These are phyloP conservation scores for Cladosporium sp. DNA, from an alignment of 2,329 filamentous ascomycete species.

Conservation along the genomic window DNA sequence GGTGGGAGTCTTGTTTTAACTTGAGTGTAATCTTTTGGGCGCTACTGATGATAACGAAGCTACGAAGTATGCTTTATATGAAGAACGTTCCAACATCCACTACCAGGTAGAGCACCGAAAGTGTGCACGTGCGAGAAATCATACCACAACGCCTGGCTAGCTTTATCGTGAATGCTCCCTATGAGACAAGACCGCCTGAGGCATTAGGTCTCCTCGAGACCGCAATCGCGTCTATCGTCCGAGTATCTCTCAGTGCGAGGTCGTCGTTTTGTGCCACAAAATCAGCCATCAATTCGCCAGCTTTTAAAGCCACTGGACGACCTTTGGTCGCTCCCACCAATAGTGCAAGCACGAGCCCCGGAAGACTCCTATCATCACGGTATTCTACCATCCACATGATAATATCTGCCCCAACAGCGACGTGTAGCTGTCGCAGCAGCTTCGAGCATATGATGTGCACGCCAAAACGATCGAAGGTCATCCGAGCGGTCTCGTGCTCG, in stretches of 20 bases:
- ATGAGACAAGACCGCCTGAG: neutral
- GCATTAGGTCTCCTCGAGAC: neutral
- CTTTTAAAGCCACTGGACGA: neutral
- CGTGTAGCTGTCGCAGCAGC: neutral
- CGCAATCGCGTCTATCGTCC: neutral
- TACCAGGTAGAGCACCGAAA: neutral
- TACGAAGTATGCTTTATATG: neutral
- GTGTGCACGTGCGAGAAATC: neutral
- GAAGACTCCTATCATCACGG: neutral
- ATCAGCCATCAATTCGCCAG: neutral
- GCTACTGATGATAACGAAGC: neutral
- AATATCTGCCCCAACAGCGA: neutral
- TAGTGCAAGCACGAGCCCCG: neutral
- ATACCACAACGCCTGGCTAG: neutral
- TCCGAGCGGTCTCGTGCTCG: neutral
- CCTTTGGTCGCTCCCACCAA: neutral
- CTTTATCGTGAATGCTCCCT: neutral
- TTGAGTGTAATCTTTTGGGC: neutral
- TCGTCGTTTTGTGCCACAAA: neutral
- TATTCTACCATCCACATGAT: neutral
- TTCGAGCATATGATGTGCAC: conserved; percentile 14
- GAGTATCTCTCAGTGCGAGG: neutral
- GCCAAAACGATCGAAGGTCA: conserved; percentile 9
- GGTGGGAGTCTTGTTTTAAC: conserved; percentile 7
- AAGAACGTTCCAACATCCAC: neutral